A percentile compares a stretch with the other conserved stretches of the same genome.
These are phyloP conservation scores for Russula vinacea DNA, from an alignment of 768 basidiomycete species.

Conservation along the genomic window DNA sequence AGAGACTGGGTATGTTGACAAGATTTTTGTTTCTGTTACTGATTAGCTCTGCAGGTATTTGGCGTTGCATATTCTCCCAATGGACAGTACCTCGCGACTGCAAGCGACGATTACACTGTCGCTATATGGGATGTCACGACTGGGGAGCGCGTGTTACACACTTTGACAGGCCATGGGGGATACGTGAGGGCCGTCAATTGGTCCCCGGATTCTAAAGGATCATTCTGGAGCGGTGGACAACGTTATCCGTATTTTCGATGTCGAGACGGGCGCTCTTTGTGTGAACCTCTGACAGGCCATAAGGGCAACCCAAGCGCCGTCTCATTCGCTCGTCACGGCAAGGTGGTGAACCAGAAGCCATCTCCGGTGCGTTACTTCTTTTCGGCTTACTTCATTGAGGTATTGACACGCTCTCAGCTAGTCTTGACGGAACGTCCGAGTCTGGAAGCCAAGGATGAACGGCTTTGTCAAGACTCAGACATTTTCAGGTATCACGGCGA, in stretches of 20 bases:
- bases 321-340: constrained; percentile 3
- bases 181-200: constrained; percentile 16
- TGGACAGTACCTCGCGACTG: constrained; percentile 39
- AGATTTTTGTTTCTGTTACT: neutral
- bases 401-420: neutral
- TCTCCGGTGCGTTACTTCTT: neutral
- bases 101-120: constrained; percentile 48
- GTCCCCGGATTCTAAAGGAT: constrained; percentile 19
- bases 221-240: constrained; percentile 12
- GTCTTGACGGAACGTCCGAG: constrained; percentile 19
- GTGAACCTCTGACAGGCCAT: constrained; percentile 14
- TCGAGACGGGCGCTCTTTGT: constrained; percentile 16
- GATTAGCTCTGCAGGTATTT: constrained; percentile 4
- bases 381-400: neutral
- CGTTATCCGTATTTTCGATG: constrained; percentile 20
- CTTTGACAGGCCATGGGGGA: constrained; percentile 1
- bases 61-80: constrained; percentile 25
- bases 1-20: constrained; percentile 11
- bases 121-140: constrained; percentile 47
- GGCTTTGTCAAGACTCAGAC: constrained; percentile 1
- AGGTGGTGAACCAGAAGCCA: neutral
- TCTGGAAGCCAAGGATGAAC: constrained; percentile 4
- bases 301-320: neutral
- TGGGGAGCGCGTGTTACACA: constrained; percentile 42
- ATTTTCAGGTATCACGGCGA: constrained; percentile 2